Evolutionary conservation across 148 eudicot species (phyloP), one percentile per base, ranked within the genome.

Genomic region (Pharnaceum exiguum): DNA sequence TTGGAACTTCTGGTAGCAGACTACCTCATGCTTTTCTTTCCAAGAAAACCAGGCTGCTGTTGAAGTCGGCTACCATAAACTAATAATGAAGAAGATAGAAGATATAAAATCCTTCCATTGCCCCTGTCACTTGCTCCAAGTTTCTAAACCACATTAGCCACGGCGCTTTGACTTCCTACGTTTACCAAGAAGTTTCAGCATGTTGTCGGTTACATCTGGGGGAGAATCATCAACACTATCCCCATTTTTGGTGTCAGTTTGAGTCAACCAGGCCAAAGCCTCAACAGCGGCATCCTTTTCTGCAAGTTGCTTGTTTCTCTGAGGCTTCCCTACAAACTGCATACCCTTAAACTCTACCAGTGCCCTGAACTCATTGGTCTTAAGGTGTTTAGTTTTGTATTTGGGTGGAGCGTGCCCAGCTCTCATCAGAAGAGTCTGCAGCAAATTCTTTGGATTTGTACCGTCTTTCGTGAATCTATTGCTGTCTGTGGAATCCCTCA

Each of bases 321-420:
- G 88, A 17, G 99, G 96, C 75, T 94, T 94, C 11, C 99, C 99
- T 11, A 94, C 89, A 70, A 94, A 94, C 51, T 94, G 99, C 96
- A 89, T 89, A n/a, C 95, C 96, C 59, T 89, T 94, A 68, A 94
- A 86, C 79, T 89, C 99, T 9, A 80, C 96, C 37, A 94, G 62
- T 4, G 99, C 88, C 75, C 99, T 78, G 67, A 89, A 94, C 58
- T 89, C 99, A 36, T 89, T 94, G 17, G 91, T 89, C 70, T 89
- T 94, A 13, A 94, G 79, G 69, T 89, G 99, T 66, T 94, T 94
- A 5, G 82, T 71, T 75, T 89, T 94, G 85, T 94, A 94, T 51
- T 89, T 89, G 1, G 99, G 99, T 35, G 99, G 91, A 11, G 95
- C 71, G 72, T 94, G 99, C 50, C 99, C 96, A 0, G 99, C 99